These are phyloP conservation scores for Spiraea crenata DNA, from an alignment of 331 rosid genomes.

Conservation along the genomic window DNA sequence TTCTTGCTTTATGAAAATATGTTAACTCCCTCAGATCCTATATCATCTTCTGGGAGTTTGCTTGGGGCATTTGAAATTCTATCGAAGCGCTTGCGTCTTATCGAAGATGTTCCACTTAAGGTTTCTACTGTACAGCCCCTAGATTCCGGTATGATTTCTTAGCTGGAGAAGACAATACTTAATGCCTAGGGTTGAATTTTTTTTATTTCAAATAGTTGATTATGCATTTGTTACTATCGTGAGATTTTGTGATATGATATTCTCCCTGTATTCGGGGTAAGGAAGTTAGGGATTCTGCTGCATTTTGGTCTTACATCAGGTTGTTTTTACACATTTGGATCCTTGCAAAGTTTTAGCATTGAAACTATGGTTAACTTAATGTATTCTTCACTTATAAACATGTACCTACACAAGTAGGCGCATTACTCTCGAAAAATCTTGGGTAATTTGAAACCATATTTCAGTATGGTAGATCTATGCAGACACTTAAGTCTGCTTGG, in stretches of 20 bases:
- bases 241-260: constrained; percentile 1
- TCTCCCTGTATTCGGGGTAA: background rate
- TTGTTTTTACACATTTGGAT: background rate
- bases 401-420: background rate
- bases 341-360: no score
- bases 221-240: background rate
- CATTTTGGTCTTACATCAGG: background rate
- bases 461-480: background rate
- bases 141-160: constrained; percentile 66
- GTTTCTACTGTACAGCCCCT: constrained; percentile 85
- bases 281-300: background rate
- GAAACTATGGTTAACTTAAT: no score
- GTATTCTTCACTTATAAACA: background rate
- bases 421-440: background rate
- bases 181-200: background rate
- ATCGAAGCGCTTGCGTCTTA: constrained; percentile 70
- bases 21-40: constrained; percentile 51
- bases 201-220: constrained; percentile 6
- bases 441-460: background rate
- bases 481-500: background rate
- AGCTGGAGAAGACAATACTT: constrained; percentile 10
- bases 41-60: constrained; percentile 67
- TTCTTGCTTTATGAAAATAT: constrained; percentile 20
- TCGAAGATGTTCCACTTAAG: constrained; percentile 83
- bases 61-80: constrained; percentile 64